Evolutionary conservation across 371 early-diverging fungal genomes (phyloP).

Genomic region (Mycotypha africana): DNA sequence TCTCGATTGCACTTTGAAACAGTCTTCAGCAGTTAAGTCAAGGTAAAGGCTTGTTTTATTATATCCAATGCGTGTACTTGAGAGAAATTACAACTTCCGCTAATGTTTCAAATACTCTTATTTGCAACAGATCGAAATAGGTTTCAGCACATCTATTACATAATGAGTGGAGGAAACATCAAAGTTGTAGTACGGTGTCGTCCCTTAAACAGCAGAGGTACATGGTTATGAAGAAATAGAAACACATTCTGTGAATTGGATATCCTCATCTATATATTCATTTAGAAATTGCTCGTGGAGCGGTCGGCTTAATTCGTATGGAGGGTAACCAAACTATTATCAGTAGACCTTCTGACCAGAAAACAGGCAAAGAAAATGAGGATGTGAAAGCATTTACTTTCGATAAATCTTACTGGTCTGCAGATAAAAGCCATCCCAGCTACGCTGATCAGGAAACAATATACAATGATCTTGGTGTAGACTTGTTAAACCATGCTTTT

Average conservation of each 20-base stretch:
- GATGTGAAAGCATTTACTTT: conserved; percentile 70
- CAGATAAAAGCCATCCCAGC: conserved; percentile 53
- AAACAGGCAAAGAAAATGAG: conserved; percentile 34
- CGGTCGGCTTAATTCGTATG: conserved; percentile 62
- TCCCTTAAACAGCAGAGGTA: conserved; percentile 71
- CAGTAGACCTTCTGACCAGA: conserved; percentile 42
- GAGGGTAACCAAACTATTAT: conserved; percentile 68
- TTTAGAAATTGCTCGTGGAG: conserved; percentile 58
- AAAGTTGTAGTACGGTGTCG: conserved; percentile 78
- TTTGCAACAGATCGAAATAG: no score
- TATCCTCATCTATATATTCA: not conserved
- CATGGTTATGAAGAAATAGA: not conserved
- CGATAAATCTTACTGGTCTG: conserved; percentile 85
- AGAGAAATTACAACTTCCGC: no score
- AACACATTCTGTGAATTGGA: not conserved
- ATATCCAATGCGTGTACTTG: no score
- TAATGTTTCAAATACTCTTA: no score
- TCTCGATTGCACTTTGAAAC: no score
- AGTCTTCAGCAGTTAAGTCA: no score
- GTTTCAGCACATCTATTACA: no score
- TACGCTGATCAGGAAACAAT: conserved; percentile 76
- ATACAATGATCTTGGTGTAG: conserved; percentile 71
- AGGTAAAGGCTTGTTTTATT: no score
- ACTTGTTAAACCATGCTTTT: conserved; percentile 81
- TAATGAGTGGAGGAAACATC: conserved; percentile 46